Evolutionary conservation across 257 asterid species (phyloP).

Genomic region (Henckelia pumila): DNA sequence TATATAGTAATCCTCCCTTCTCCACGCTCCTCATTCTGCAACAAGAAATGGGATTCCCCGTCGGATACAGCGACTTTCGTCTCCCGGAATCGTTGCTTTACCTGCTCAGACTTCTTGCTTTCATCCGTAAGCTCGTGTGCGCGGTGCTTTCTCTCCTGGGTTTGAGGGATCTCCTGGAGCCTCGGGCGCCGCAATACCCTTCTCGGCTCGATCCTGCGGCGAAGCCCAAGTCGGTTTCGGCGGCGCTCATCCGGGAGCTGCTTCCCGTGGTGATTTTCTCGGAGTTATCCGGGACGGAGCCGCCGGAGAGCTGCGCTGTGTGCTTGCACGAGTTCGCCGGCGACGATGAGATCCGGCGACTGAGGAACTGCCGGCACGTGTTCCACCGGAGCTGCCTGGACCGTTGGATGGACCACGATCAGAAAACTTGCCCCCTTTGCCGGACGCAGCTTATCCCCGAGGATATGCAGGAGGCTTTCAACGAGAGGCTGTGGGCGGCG

Average conservation of each 20-base stretch:
- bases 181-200: too few relatives aligned
- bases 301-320: slow-evolving; percentile 61
- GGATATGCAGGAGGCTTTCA: slow-evolving; percentile 56
- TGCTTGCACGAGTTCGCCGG: slow-evolving; percentile 50
- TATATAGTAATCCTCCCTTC: not conserved
- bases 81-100: too few relatives aligned
- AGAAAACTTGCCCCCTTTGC: slow-evolving; percentile 74
- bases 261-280: slow-evolving; percentile 56
- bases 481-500: slow-evolving; percentile 53
- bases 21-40: too few relatives aligned
- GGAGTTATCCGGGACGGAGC: slow-evolving; percentile 31
- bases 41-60: too few relatives aligned
- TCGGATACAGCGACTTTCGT: too few relatives aligned
- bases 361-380: slow-evolving; percentile 55
- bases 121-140: too few relatives aligned
- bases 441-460: slow-evolving; percentile 50
- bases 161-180: too few relatives aligned
- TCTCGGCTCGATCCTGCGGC: slow-evolving; percentile 18
- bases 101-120: too few relatives aligned
- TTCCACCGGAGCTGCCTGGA: slow-evolving; percentile 61
- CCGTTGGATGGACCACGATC: slow-evolving; percentile 83
- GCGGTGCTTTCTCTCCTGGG: too few relatives aligned
- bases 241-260: slow-evolving; percentile 52
- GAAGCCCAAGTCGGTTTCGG: slow-evolving; percentile 43
- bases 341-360: slow-evolving; percentile 64